Conservation (phyloP, 306 rosid species). For the Prunus kanzakura region DNA sequence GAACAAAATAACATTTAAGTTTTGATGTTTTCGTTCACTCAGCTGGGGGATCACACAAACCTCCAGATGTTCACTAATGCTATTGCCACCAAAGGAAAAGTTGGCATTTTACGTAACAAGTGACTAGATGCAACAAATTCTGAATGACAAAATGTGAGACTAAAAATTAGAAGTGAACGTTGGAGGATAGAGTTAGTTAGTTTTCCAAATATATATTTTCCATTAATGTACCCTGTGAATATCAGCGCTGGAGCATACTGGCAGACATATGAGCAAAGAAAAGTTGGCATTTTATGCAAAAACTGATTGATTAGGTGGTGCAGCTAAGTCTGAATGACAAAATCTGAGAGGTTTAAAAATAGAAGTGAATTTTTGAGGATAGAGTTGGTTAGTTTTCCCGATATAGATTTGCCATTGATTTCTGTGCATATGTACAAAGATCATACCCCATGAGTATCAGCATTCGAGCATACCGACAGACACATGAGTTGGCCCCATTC, state of each 20-base stretch:
- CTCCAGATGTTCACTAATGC: background rate
- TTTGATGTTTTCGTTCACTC: background rate
- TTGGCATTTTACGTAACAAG: background rate
- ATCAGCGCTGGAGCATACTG: background rate
- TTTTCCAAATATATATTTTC: background rate
- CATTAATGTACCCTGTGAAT: background rate
- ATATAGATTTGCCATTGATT: background rate
- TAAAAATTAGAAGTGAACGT: too few species aligned
- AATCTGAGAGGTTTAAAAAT: background rate
- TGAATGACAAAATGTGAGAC: background rate
- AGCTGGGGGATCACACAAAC: background rate
- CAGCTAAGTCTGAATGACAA: background rate
- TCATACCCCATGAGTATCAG: background rate
- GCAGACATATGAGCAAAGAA: background rate
- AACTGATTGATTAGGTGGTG: background rate
- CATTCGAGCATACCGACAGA: background rate
- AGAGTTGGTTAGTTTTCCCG: background rate
- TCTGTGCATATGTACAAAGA: background rate
- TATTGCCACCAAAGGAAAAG: background rate
- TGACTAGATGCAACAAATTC: background rate
- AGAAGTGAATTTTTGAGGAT: background rate
- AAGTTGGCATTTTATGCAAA: background rate
- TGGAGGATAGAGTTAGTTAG: background rate
- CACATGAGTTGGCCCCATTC: background rate
- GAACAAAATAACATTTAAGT: background rate